These are phyloP conservation scores for Rosa multiflora DNA, from an alignment of 306 rosid species.

Conservation along the genomic window DNA sequence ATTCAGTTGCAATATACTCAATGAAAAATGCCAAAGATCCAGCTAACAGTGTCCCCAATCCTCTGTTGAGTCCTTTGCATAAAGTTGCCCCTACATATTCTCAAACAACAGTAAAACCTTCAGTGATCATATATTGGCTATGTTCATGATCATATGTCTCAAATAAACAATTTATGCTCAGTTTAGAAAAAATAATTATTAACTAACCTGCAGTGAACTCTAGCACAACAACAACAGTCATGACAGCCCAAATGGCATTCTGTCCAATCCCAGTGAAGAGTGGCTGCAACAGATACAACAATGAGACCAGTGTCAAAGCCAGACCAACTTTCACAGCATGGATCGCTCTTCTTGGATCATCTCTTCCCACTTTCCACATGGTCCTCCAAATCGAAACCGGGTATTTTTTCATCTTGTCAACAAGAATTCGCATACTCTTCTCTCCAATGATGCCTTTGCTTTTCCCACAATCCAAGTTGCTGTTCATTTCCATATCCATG, in stretches of 20 bases:
- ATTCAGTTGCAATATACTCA: slow-evolving; percentile 48
- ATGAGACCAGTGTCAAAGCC: slow-evolving; percentile 68
- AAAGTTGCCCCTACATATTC: slow-evolving; percentile 74
- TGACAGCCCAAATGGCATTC: slow-evolving; percentile 90
- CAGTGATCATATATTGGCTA: not conserved
- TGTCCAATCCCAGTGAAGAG: slow-evolving; percentile 58
- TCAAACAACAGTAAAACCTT: slow-evolving; percentile 3
- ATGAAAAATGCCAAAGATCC: slow-evolving; percentile 76
- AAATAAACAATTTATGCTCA: not conserved
- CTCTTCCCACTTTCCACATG: slow-evolving; percentile 69
- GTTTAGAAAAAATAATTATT: not conserved
- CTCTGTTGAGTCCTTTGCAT: slow-evolving; percentile 98
- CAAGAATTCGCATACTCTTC: slow-evolving; percentile 34
- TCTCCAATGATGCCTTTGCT: slow-evolving; percentile 33
- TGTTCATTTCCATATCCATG: slow-evolving; percentile 47
- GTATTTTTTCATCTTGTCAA: slow-evolving; percentile 40
- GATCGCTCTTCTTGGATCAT: slow-evolving; percentile 77
- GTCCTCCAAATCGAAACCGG: slow-evolving; percentile 51
- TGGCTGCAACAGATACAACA: slow-evolving; percentile 76
- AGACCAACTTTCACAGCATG: slow-evolving; percentile 91
- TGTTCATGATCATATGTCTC: not conserved
- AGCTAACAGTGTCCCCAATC: slow-evolving; percentile 82
- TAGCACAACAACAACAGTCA: slow-evolving; percentile 94
- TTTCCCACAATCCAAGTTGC: slow-evolving; percentile 30
- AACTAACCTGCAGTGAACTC: slow-evolving; percentile 86